A percentile compares a stretch with the other conserved stretches of the same genome.
These are phyloP conservation scores for Zoysia japonica DNA, from an alignment of 176 grass and related monocot species.

Conservation along the genomic window DNA sequence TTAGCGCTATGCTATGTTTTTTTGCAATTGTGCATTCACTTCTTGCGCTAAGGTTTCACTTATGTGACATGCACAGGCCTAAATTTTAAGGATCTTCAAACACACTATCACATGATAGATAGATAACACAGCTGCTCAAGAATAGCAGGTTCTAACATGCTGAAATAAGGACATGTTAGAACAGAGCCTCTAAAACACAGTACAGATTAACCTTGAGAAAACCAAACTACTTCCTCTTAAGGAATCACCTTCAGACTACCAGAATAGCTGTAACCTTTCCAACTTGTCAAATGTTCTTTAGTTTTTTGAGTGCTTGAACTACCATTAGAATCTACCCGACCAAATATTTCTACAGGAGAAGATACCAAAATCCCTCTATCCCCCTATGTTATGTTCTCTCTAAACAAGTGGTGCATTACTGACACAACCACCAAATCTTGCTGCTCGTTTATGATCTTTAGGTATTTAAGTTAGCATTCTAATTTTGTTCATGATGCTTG, in stretches of 20 bases:
- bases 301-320: background rate
- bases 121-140: background rate
- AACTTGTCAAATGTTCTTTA: background rate
- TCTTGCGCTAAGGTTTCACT: background rate
- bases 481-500: background rate
- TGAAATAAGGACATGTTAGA: background rate
- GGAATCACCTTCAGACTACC: background rate
- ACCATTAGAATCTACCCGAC: background rate
- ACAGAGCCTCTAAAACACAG: background rate
- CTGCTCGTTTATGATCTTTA: background rate
- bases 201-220: background rate
- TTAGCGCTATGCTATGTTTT: background rate
- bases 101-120: background rate
- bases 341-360: background rate
- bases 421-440: background rate
- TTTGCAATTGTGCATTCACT: background rate
- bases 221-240: background rate
- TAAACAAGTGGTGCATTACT: background rate
- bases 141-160: background rate
- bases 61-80: background rate
- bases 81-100: background rate
- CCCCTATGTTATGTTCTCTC: background rate
- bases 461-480: background rate
- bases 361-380: background rate
- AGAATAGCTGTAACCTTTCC: background rate